Base-by-base conservation (phyloP, 371 early-diverging fungal genomes). In the Furculomyces boomerangus region DNA sequence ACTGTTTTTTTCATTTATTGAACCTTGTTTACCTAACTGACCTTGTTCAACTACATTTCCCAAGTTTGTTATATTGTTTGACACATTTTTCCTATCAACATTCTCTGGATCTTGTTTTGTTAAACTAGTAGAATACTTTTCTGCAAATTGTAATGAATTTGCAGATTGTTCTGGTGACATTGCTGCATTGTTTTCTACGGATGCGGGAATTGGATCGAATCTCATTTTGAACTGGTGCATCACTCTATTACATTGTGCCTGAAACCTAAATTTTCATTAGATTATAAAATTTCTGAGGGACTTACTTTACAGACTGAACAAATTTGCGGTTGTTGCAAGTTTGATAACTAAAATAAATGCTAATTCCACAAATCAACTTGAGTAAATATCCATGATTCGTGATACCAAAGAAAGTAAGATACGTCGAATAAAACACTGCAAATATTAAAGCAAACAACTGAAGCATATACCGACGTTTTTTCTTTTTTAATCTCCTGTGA, bases 221-320 rank as follows among this genome's bases (percentile, higher is more conserved):
- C 68, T 61, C 61, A 71, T 55, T 41, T 61, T 73, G 35, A 64
- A 65, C 49, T 68, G 64, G 31, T 65, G 71, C 55, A 71, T 56
- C 16, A 61, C 60, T 16, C 71, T 50, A 57, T 71, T 71, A 60
- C 71, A 71, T 48, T 71, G 71, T 10, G 62, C 45, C n/a, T 67
- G 62, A 50, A 39, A 57, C 30, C 58, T 57, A 56, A 24, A 39
- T 39, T 18, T 31, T 30, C 10, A 35, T 26, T 20, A 48, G 25
- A 47, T 16, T 27, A 18, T 45, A 35, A 35, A 16, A 10, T 35
- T 35, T 35, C 10, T 10, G 35, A 35, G 16, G 1, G 8, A 37
- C 57, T 57, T 71, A 70, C 43, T 67, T 70, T 45, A 67, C 57
- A 5, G 71, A 64, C 32, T 71, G 71, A 45, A 62, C 57, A 43